Evolutionary conservation across 306 rosid species (phyloP).

Genomic region (Trichosanthes truncata): DNA sequence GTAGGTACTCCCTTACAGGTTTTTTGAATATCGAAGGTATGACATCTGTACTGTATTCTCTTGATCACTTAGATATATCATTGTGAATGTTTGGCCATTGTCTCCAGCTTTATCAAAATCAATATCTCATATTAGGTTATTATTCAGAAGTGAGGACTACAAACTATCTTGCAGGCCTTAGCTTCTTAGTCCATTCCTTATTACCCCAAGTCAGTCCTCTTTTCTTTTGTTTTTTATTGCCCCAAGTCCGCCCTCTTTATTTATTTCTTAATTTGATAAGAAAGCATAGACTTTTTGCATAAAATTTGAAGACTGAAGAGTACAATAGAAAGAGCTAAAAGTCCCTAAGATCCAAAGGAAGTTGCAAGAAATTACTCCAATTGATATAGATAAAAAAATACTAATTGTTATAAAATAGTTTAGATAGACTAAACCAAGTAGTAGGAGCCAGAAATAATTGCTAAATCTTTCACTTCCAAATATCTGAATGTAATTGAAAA

Average conservation of each 20-base stretch:
- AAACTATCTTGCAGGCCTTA: neutral
- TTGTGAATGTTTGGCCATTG: neutral
- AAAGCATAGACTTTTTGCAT: neutral
- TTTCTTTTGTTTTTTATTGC: neutral
- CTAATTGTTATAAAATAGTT: neutral
- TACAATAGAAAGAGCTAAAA: neutral
- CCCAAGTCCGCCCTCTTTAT: neutral
- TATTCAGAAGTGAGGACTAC: neutral
- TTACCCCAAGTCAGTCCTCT: neutral
- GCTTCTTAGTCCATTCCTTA: neutral
- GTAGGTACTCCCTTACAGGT: constrained; percentile 62
- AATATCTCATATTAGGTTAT: neutral
- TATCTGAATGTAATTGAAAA: too few species aligned
- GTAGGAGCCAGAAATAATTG: neutral
- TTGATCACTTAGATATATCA: neutral
- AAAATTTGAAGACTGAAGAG: neutral
- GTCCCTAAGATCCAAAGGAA: too few species aligned
- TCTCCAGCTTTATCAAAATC: neutral
- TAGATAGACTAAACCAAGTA: neutral
- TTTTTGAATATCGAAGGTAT: constrained; percentile 55
- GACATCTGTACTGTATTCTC: neutral
- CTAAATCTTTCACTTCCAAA: neutral
- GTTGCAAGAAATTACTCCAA: neutral
- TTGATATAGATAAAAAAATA: neutral
- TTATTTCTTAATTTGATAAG: neutral